These are phyloP conservation scores for Malassezia obtusa DNA, from an alignment of 1,284 basidiomycete species.

Conservation along the genomic window DNA sequence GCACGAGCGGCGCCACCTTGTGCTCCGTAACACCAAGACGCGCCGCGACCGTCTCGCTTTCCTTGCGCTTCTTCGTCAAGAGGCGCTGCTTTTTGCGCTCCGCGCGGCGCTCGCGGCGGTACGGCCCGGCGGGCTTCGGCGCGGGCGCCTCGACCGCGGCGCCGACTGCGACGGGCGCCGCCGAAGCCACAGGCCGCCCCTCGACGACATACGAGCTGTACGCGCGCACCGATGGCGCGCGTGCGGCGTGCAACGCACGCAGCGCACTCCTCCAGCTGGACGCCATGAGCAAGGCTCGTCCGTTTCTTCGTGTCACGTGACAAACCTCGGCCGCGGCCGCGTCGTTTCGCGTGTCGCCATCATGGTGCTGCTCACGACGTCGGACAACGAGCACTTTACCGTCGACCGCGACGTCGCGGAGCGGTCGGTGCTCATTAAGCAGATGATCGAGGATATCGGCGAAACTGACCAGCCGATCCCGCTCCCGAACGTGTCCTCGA, in stretches of 20 bases:
- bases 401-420: constrained; percentile 91
- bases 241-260: background rate
- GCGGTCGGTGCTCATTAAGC: constrained; percentile 92
- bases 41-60: constrained; percentile 29
- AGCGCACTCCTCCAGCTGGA: background rate
- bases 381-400: constrained; percentile 88
- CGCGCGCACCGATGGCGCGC: background rate
- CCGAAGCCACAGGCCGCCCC: background rate
- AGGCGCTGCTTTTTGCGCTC: constrained; percentile 30
- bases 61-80: constrained; percentile 20
- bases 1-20: constrained; percentile 35
- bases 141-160: constrained; percentile 4
- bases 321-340: background rate
- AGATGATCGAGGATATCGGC: constrained; percentile 74
- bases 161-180: background rate
- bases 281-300: background rate
- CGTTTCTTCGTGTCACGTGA: constrained; percentile 9
- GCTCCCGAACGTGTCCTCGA: constrained; percentile 89
- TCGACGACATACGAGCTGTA: background rate
- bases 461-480: constrained; percentile 68
- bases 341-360: background rate
- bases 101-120: constrained; percentile 30
- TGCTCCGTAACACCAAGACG: constrained; percentile 32
- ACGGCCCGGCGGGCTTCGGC: background rate
- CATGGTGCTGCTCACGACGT: constrained; percentile 53